Conservation (phyloP, 371 early-diverging fungal species). For the Sporodiniella umbellata region DNA sequence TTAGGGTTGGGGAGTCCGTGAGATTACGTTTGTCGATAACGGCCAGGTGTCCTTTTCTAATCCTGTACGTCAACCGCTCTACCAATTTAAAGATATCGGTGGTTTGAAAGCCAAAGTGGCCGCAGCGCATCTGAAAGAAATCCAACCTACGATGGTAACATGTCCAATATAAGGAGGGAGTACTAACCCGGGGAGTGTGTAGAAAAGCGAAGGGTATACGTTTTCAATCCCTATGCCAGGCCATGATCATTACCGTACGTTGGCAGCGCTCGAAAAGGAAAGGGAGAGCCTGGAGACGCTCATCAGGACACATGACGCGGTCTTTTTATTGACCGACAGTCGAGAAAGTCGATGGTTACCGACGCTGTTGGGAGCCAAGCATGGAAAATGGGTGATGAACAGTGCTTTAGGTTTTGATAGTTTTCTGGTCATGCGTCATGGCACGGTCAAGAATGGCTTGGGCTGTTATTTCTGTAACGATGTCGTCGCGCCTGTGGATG, state of each 20-base stretch:
- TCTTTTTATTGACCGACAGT: constrained; percentile 91
- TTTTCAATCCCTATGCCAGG: constrained; percentile 96
- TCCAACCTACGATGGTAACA: constrained; percentile 81
- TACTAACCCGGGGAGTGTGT: background rate
- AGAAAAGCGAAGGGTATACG: constrained; percentile 66
- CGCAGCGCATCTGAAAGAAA: constrained; percentile 63
- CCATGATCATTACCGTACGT: constrained; percentile 36
- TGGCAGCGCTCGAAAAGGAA: constrained; percentile 46
- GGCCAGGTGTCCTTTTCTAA: constrained; percentile 93
- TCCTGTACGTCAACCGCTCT: constrained; percentile 93
- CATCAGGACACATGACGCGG: constrained; percentile 74
- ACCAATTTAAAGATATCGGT: constrained; percentile 84
- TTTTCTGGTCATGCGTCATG: constrained; percentile 96
- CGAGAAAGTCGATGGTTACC: constrained; percentile 97
- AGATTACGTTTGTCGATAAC: constrained; percentile 93
- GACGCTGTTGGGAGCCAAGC: constrained; percentile 71
- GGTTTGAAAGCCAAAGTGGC: constrained; percentile 88
- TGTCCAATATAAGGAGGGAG: too few species aligned
- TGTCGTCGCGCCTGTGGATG: constrained; percentile 91
- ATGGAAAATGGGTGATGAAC: constrained; percentile 79
- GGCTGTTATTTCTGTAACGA: constrained; percentile 98
- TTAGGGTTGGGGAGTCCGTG: constrained; percentile 91
- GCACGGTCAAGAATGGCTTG: constrained; percentile 50
- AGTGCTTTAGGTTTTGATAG: constrained; percentile 95
- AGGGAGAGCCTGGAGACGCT: constrained; percentile 56